Evolutionary conservation across 2,329 filamentous ascomycete species (phyloP).

Genomic region (Ophiostoma pallidulum): DNA sequence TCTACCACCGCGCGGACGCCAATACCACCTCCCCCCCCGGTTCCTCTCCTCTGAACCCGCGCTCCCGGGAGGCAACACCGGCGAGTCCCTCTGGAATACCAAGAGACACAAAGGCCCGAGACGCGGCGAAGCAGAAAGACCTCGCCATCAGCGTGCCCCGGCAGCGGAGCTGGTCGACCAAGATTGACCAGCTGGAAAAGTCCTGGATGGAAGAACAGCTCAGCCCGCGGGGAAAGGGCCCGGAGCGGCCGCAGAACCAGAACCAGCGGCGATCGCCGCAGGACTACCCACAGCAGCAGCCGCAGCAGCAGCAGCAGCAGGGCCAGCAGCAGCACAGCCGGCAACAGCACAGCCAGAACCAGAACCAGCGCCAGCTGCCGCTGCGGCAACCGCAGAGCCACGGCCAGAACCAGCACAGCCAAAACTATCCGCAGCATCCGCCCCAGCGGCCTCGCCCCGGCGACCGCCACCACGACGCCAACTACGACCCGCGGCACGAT

Average conservation of each 20-base stretch:
- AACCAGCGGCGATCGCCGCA: conserved; percentile 2
- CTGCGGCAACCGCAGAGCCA: neutral
- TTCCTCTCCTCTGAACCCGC: neutral
- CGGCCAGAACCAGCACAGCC: neutral
- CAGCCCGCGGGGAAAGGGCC: neutral
- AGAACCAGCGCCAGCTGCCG: neutral
- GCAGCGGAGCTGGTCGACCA: conserved; percentile 40
- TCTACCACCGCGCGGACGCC: neutral
- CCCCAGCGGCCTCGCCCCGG: neutral
- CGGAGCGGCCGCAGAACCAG: neutral
- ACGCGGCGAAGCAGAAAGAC: conserved; percentile 12
- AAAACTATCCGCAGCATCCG: neutral
- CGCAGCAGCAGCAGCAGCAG: neutral
- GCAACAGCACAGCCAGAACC: too few relatives aligned
- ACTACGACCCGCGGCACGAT: neutral
- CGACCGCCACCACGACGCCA: neutral
- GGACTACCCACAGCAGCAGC: neutral
- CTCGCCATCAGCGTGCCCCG: conserved; percentile 36
- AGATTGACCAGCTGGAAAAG: conserved; percentile 33
- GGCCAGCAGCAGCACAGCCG: neutral
- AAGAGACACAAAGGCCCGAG: conserved; percentile 5
- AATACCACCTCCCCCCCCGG: neutral
- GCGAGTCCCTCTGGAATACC: neutral
- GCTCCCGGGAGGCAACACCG: neutral
- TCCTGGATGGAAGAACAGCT: conserved; percentile 23